Evolutionary conservation across 306 rosid genomes (phyloP), one percentile per base, ranked within the genome.

Genomic region (Macrotyloma uniflorum): DNA sequence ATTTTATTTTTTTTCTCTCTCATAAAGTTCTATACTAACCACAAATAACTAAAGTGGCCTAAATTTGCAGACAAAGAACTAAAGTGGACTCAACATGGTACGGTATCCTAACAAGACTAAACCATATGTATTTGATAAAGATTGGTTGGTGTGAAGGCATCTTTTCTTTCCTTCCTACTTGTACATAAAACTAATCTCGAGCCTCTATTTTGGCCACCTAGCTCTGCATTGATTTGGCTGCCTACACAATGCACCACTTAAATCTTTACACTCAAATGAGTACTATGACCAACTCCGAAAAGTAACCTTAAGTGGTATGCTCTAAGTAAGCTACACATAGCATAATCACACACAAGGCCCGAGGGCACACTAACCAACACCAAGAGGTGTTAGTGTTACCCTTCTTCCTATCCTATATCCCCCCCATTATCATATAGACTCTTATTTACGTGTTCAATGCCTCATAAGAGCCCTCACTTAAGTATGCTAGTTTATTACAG

Each of bases 311-410:
- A 75, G 1, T 61, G 49, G 79, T 46, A 62, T 47, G 62, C 72
- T 75, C 72, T 47, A 46, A 75, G 62, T 63, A 46, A 32, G 72
- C 50, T 63, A 74, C 54, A 64, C 9, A 49, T 24, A 75, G 72
- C 71, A 75, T 62, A 62, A 75, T 75, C 79, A 75, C 72, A 32
- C 79, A 63, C 72, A 8, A 19, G 24, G 0, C 63, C 71, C 51
- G 38, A 75, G 50, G 79, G 80, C 80, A 47, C 63, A 32, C 23
- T 63, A 49, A 75, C 80, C 80, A 62, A 75, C 71, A 61, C 61
- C 22, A 6, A 40, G 10, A 74, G 19, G 22, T 28, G 35, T 46
- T 42, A 42, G 35, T 30, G 47, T 46, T 55, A 75, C 67, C 50
- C 47, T 75, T 19, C 62, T 62, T 9, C 14, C 14, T 24, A 40